Evolutionary conservation across 2,329 filamentous ascomycete genomes (phyloP).

Genomic region (Penicillium digitatum): DNA sequence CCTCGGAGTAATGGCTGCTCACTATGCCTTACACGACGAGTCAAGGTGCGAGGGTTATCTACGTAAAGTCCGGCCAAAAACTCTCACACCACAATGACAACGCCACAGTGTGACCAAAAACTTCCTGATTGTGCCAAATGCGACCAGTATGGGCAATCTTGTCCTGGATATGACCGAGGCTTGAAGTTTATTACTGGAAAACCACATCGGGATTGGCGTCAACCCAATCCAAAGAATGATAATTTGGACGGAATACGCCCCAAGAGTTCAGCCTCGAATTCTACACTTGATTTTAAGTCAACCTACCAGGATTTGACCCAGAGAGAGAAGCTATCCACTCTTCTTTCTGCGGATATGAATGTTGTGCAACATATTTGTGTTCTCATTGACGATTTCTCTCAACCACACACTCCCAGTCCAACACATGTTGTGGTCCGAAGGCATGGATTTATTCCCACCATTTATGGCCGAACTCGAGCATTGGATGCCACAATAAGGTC

Average conservation of each 20-base stretch:
- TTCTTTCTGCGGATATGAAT: conserved; percentile 17
- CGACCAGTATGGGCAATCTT: conserved; percentile 32
- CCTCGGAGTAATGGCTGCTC: conserved; percentile 27
- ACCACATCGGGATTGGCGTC: conserved; percentile 22
- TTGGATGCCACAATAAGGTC: conserved; percentile 27
- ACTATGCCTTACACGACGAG: conserved; percentile 28
- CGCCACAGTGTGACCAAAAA: conserved; percentile 34
- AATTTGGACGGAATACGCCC: neutral
- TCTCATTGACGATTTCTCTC: conserved; percentile 24
- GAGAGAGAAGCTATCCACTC: neutral
- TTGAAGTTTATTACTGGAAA: conserved; percentile 37
- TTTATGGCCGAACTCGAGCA: conserved; percentile 25
- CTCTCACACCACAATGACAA: neutral
- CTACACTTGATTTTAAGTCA: neutral
- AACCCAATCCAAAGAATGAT: neutral
- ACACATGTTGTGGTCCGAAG: conserved; percentile 21
- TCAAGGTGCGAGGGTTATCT: conserved; percentile 21
- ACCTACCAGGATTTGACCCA: neutral
- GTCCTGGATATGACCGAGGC: conserved; percentile 33
- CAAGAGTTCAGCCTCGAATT: neutral
- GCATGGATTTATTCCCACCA: conserved; percentile 23
- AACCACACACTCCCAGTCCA: conserved; percentile 15
- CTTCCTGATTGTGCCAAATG: conserved; percentile 32
- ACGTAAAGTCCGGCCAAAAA: neutral
- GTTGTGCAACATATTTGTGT: conserved; percentile 22